Evolutionary conservation across 352 stramenopile species (phyloP).

Genomic region (Globisporangium mamillatum): DNA sequence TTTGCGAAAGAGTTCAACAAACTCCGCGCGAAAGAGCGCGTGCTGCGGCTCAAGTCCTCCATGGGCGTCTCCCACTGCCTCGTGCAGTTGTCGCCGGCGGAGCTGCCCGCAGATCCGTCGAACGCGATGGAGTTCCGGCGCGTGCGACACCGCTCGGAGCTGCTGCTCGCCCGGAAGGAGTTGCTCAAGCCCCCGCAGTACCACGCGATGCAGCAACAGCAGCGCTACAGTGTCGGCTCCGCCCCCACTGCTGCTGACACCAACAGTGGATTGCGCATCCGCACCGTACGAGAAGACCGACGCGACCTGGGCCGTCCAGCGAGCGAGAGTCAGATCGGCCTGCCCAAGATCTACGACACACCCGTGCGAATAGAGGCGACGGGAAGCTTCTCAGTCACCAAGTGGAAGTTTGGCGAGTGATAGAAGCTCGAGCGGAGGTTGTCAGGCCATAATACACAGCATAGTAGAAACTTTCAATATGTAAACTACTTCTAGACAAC

Average conservation of each 20-base stretch:
- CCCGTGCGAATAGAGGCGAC: slow-evolving; percentile 34
- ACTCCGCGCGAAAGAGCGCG: slow-evolving; percentile 55
- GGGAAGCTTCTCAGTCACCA: slow-evolving; percentile 38
- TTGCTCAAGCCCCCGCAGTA: slow-evolving; percentile 38
- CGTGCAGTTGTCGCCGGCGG: slow-evolving; percentile 29
- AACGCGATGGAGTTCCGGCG: slow-evolving; percentile 43
- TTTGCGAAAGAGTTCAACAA: slow-evolving; percentile 54
- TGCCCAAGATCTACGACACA: slow-evolving; percentile 35
- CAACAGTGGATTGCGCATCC: neutral
- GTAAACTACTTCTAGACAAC: too few relatives aligned
- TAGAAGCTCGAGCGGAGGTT: neutral
- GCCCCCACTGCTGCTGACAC: neutral
- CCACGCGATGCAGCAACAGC: slow-evolving; percentile 18
- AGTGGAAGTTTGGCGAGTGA: slow-evolving; percentile 27
- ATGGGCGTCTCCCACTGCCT: slow-evolving; percentile 53
- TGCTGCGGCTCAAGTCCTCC: slow-evolving; percentile 62
- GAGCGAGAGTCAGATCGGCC: slow-evolving; percentile 31
- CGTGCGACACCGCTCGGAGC: slow-evolving; percentile 47
- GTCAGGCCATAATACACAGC: neutral
- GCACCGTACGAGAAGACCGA: slow-evolving; percentile 24
- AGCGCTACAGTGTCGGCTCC: slow-evolving; percentile 2
- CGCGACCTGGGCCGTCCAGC: slow-evolving; percentile 18
- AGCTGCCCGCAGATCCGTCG: slow-evolving; percentile 31
- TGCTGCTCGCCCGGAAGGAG: slow-evolving; percentile 44
- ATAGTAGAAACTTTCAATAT: too few relatives aligned